A percentile compares a stretch with the other conserved stretches of the same genome.
These are phyloP conservation scores for Oidium heveae DNA, from an alignment of 2,329 filamentous ascomycete species.

Conservation along the genomic window DNA sequence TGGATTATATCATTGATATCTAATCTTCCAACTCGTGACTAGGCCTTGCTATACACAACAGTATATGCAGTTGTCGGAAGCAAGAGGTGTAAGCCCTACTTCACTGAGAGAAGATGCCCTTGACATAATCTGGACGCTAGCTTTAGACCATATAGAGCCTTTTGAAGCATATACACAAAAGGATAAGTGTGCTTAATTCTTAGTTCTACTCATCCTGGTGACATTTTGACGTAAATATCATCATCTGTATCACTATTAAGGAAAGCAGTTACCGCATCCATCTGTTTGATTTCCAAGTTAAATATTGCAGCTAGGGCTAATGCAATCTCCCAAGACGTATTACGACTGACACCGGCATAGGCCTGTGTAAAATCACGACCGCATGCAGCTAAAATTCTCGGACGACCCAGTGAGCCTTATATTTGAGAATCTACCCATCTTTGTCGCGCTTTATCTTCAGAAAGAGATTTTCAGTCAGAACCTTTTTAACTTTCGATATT, in stretches of 20 bases:
- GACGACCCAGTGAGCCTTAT: neutral
- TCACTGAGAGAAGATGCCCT: no score
- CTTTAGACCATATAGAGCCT: neutral
- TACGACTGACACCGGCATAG: neutral
- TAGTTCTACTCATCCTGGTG: neutral
- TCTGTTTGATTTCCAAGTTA: neutral
- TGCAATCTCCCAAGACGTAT: neutral
- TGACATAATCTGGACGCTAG: neutral
- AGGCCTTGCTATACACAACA: no score
- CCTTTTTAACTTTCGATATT: neutral
- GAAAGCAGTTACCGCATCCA: neutral
- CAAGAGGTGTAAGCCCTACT: no score
- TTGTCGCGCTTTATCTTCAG: neutral
- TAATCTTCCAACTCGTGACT: no score
- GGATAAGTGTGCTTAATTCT: neutral
- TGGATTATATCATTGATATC: no score
- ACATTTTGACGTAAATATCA: no score
- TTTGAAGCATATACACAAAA: neutral
- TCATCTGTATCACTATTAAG: no score
- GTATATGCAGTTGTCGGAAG: no score
- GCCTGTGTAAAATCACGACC: neutral
- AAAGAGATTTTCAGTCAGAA: neutral
- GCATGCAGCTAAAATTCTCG: neutral
- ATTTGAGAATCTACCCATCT: neutral
- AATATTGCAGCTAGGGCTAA: neutral